Base-by-base conservation (phyloP, 768 basidiomycete genomes). In the Dentipellis sp. region DNA sequence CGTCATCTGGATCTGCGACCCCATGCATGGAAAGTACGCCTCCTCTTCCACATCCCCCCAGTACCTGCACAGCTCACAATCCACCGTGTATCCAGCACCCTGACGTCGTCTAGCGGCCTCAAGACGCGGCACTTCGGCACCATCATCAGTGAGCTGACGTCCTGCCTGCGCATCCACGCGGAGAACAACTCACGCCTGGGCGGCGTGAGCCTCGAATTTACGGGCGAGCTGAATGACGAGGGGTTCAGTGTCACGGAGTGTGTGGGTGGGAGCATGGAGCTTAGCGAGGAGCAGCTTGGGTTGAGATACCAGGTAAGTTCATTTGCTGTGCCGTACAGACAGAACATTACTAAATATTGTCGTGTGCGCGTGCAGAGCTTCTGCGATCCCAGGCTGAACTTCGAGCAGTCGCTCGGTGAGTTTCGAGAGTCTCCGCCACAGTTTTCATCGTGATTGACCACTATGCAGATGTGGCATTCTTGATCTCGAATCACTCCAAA, bases 11-110 rank as follows among this genome's bases (percentile, higher is more conserved):
- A 80, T 94, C 51, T 94, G 91, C 65, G 97, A 98, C 71, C 94
- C 94, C 2, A 98, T 98, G 95, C 95, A 98, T 63, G 95, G 94
- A 74, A 97, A 97, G 92, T 93, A 65, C 63, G 89, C 36, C 58
- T 49, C 50, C 23, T 37, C 34, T 42, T 50, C 1, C 14, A 46
- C 17, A n/a, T 36, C 14, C 6, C 29, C 6, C 29, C 29, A 6
- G 29, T 29, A 6, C 6, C 29, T 29, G 29, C 29, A 29, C 29
- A 29, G 6, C 29, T 29, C 29, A 29, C 29, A 10, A 10, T 14
- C 39, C 46, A 22, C 29, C 14, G 58, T 16, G 19, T 8, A 2
- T 19, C n/a, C 48, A 95, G 91, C 72, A 97, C 94, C 1, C 79
- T 86, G 55, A 89, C 89, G 1, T 90, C 92, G 5, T 73, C 78